A percentile compares a stretch with the other conserved stretches of the same genome.
Evolutionary conservation across 805 yeast species (phyloP).

Genomic region (Soucietia sequanensis): DNA sequence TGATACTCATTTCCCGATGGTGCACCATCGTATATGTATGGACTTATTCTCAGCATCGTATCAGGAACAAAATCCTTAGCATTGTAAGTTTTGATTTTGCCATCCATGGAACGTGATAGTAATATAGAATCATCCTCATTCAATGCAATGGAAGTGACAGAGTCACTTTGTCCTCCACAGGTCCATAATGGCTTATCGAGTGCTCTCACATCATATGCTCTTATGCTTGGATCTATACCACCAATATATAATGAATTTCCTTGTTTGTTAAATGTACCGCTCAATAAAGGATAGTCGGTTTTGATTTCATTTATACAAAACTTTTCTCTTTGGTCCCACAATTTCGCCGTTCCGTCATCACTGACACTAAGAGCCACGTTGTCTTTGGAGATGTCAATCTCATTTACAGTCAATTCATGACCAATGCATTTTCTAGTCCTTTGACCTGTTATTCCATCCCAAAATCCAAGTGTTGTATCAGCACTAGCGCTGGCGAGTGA

Average conservation of each 20-base stretch:
- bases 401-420: conserved; percentile 55
- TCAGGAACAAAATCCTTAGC: conserved; percentile 43
- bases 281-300: conserved; percentile 58
- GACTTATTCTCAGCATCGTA: conserved; percentile 40
- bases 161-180: conserved; percentile 43
- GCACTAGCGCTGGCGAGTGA: conserved; percentile 52
- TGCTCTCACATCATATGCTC: conserved; percentile 57
- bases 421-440: conserved; percentile 54
- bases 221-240: conserved; percentile 67
- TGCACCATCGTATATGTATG: conserved; percentile 57
- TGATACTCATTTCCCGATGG: conserved; percentile 51
- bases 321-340: conserved; percentile 71
- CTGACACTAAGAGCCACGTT: conserved; percentile 48
- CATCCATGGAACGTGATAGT: conserved; percentile 56
- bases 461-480: conserved; percentile 57
- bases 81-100: conserved; percentile 56
- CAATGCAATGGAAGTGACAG: conserved; percentile 55
- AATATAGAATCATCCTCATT: conserved; percentile 46
- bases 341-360: conserved; percentile 59
- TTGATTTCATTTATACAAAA: conserved; percentile 34
- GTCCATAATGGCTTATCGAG: conserved; percentile 43
- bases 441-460: conserved; percentile 60
- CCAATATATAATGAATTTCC: conserved; percentile 51
- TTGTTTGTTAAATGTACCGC: conserved; percentile 35
- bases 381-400: conserved; percentile 38